Evolutionary conservation across 1,284 basidiomycete genomes (phyloP), one percentile per base, ranked within the genome.

Genomic region (Coriolopsis trogii): DNA sequence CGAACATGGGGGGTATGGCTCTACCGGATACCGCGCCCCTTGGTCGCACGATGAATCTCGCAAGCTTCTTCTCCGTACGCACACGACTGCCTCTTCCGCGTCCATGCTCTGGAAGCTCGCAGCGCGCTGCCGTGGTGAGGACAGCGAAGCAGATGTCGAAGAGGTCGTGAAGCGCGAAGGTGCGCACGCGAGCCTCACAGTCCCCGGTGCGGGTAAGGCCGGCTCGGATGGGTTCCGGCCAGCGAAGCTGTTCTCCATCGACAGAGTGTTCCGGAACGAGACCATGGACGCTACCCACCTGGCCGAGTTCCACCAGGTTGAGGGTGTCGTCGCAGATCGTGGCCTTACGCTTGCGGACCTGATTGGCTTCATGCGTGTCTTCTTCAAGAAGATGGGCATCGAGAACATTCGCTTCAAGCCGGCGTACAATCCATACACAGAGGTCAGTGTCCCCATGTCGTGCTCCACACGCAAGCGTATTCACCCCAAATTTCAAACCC

Each of bases 241-340:
- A 3, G 93, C 93, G 39, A 99, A 99, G 71, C 73, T 99, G 59
- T 99, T 98, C 82, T 95, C 91, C 62, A 98, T 99, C 65, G 97
- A 99, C 72, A 82, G 97, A 46, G 97, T 99, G 16, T 99, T 99
- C 87, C 82, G 97, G 67, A 99, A 99, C 66, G 97, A 99, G 73
- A 94, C 97, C 0, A 94, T 95, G 76, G 97, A 99, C 72, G 95
- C 95, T 30, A 99, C 97, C n/a, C 97, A 99, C 77, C 69, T 99
- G 55, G 97, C 97, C 16, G 97, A 99, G 74, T 99, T 99, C 80
- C 96, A 99, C 70, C 97, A 99, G 73, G 97, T 99, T 12, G 97
- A 99, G 73, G 97, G 97, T 53, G 96, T 99, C 40, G 95, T 99
- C 13, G 97, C 97, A 13, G 97, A 99, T 73, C 85, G 89, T 62